A percentile compares a stretch with the other conserved stretches of the same genome.
Evolutionary conservation across 2,329 filamentous ascomycete genomes (phyloP).

Genomic region (Penicillium sp.): DNA sequence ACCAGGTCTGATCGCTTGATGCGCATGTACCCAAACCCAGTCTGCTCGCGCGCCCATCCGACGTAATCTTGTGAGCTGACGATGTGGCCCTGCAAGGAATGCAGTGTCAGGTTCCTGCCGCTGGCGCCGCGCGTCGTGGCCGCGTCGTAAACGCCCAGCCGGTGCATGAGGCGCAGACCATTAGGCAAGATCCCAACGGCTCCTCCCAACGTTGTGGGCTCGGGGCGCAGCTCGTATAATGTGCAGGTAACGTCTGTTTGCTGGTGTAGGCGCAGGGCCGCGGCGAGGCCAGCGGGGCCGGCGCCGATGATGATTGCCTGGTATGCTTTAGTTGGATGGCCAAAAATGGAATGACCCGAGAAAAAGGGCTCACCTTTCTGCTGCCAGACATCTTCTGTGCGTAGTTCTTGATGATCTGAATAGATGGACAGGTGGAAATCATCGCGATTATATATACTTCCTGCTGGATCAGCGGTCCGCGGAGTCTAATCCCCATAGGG

Average conservation of each 20-base stretch:
- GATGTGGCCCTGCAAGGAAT: conserved; percentile 22
- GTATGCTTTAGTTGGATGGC: not conserved
- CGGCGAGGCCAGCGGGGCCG: conserved; percentile 17
- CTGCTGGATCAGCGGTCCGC: too few species aligned
- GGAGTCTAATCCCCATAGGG: too few species aligned
- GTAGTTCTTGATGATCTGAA: too few species aligned
- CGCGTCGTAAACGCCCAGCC: conserved; percentile 26
- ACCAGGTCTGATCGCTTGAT: conserved; percentile 32
- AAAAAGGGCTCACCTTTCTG: conserved; percentile 1
- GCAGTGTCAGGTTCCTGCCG: conserved; percentile 20
- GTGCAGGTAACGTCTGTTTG: conserved; percentile 21
- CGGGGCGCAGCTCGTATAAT: conserved; percentile 30
- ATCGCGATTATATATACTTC: too few species aligned
- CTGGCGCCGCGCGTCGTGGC: conserved; percentile 18
- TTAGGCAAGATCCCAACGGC: conserved; percentile 32
- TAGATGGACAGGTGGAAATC: too few species aligned
- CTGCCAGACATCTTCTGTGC: too few species aligned
- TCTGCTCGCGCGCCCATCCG: conserved; percentile 20
- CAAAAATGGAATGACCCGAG: too few species aligned
- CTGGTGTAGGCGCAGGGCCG: conserved; percentile 13
- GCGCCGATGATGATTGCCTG: conserved; percentile 19
- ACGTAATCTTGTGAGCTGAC: conserved; percentile 18
- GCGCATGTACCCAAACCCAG: conserved; percentile 31
- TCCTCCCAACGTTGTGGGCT: conserved; percentile 33
- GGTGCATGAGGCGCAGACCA: conserved; percentile 28